Base-by-base conservation (phyloP, 2,329 filamentous ascomycete species). In the Aspergillus aculeatus region DNA sequence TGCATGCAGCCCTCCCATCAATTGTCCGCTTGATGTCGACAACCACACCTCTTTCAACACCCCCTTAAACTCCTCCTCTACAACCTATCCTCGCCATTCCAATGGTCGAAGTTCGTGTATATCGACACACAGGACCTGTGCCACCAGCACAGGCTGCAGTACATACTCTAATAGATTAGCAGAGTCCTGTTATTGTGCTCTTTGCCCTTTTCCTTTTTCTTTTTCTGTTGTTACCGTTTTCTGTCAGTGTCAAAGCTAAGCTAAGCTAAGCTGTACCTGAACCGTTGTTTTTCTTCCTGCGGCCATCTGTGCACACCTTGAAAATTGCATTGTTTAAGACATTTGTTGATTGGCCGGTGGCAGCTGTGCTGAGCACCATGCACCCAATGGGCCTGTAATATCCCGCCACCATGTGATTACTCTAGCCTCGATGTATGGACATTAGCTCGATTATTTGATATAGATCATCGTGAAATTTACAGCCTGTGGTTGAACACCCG, bases 101-200 rank as follows among this genome's bases (percentile, higher is more conserved):
- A 56, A 26, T 32, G 29, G 53, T 55, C 44, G 50, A 54, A 47
- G 26, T 52, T 55, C 48, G 56, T 59, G 59, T 59, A 62, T 57
- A 63, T 55, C 47, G 47, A 53, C 51, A 47, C 54, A 58, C 54
- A 55, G 49, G 52, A 32, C 29, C n/a, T 57, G 59, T 61, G 56
- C 50, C 55, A 57, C 52, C 50, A 29, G 53, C 55, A 57, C 52
- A 51, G 35, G 53, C 48, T 50, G 38, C 55, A 62, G 62, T 63
- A 63, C 62, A 61, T 63, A 63, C 49, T 47, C 49, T 59, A 63
- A 57, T 62, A 50, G 53, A 55, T 59, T 48, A 23, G 35, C 41
- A 50, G 53, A 54, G 38, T 57, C 56, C 53, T 49, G 54, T 31
- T 23, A 23, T 23, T 4, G 4, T 23, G 23, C 23, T 23, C 23